Conservation (phyloP, 2,329 filamentous ascomycete species). For the Paraphaeosphaeria minitans region DNA sequence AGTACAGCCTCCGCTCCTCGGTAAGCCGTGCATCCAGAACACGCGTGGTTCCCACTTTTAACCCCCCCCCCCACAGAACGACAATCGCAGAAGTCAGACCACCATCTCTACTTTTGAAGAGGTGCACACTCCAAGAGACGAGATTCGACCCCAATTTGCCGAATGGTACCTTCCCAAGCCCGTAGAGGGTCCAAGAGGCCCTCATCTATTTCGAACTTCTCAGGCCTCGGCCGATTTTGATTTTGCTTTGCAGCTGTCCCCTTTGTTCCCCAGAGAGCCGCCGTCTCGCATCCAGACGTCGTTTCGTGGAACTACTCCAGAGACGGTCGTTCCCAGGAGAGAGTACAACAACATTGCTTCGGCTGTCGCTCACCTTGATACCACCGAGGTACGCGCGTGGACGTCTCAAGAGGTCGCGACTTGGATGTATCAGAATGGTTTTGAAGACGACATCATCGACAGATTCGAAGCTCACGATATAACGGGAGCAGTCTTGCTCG, state of each 20-base stretch:
- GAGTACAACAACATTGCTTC: conserved; percentile 59
- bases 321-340: conserved; percentile 43
- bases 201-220: conserved; percentile 82
- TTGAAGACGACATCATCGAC: conserved; percentile 77
- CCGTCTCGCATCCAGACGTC: conserved; percentile 50
- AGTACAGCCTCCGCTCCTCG: conserved; percentile 65
- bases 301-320: conserved; percentile 45
- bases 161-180: conserved; percentile 66
- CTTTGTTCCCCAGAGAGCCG: conserved; percentile 69
- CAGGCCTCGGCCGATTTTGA: conserved; percentile 62
- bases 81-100: conserved; percentile 72
- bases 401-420: conserved; percentile 77
- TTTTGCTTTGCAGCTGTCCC: conserved; percentile 70
- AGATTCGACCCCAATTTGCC: conserved; percentile 65
- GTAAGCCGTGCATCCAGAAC: conserved; percentile 55
- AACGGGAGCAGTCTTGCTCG: conserved; percentile 81
- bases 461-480: conserved; percentile 94
- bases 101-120: conserved; percentile 89
- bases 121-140: conserved; percentile 70
- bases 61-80: conserved; percentile 55
- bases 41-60: conserved; percentile 15
- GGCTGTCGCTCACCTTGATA: conserved; percentile 62
- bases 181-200: conserved; percentile 80
- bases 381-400: conserved; percentile 68
- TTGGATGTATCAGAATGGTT: conserved; percentile 83